Base-by-base conservation (phyloP, 2,329 filamentous ascomycete genomes). In the Xenoacremonium recifei region DNA sequence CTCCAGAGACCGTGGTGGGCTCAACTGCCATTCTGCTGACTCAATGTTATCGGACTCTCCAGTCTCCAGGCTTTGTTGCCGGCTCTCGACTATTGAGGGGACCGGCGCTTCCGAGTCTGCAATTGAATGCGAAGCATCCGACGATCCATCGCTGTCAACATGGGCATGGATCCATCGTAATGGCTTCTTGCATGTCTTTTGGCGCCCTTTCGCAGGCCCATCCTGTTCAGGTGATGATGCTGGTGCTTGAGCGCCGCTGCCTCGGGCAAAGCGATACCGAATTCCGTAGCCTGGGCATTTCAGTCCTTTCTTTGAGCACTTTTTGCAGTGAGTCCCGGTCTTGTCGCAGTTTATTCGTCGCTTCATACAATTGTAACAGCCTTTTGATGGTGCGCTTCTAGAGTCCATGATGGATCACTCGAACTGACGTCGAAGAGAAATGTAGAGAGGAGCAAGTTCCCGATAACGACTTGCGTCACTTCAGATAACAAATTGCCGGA, bases 291-390 rank as follows among this genome's bases (percentile, higher is more conserved):
- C 44, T 15, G 44, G 44, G 13, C 44, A 46, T 4, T 18, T 21
- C 19, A 46, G 40, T 12, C 44, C 44, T 34, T 46, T 46, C 27
- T 46, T 46, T 20, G 19, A 21, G 33, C 44, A 44, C 40, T 47
- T 47, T 21, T 37, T 37, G 20, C 42, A 45, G 23, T 35, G 35
- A n/a, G 30, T 39, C 33, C 37, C 41, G 20, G 45, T 41, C 35
- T 27, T 37, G 41, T 47, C 45, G 45, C 42, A 47, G 34, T 35
- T 34, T 32, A 44, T 45, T 35, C 39, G 42, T 17, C 46, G 39
- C 43, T 46, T 42, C 37, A 45, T 40, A 30, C 46, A 45, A 39
- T 48, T 42, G 46, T 42, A 48, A 34, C 46, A 48, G 18, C 40
- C 30, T 29, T 47, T 44, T 6, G 40, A 27, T 18, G 40, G 36